Evolutionary conservation across 176 grass and related monocot species (phyloP), one percentile per base, ranked within the genome.

Genomic region (Carex kokanica): DNA sequence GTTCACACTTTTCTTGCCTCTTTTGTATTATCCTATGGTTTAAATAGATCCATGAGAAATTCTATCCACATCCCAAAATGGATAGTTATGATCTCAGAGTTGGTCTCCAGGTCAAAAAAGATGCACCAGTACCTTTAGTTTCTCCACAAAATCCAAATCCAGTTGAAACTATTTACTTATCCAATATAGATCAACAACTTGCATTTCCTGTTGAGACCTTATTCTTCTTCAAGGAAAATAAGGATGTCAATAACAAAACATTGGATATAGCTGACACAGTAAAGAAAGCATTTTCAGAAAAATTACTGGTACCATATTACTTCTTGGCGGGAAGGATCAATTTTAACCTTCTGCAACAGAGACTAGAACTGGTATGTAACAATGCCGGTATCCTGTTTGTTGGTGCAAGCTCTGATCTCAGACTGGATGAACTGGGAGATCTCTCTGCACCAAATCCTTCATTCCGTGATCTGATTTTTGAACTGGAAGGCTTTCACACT

Each of bases 341-440:
- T 60, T 89, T 84, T 78, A 85, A 92, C 16, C 21, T 80, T 34
- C 52, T 78, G 61, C 53, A 64, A 41, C 82, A 88, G 66, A 87
- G 79, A 77, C 20, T 90, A 55, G 85, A 67, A 61, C 79, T 88
- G 32, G 73, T 88, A 74, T 85, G 83, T 87, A 92, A 86, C 70
- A 90, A 77, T 66, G 69, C 68, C 25, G 72, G 78, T 57, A 84
- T 83, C 18, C 24, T 79, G n/a, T 87, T 90, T 84, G 73, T 79
- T 78, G 64, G 21, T 75, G 85, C 83, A 65, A 87, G 59, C n/a
- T 90, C 79, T 36, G 24, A n/a, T 18, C 79, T 64, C 14, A 60
- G 47, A 21, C 10, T 78, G 17, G 70, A 87, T 60, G 88, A 87
- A 84, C 68, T 80, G 47, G 87, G 73, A 15, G 75, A 89, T 85